Evolutionary conservation across 169 alveolate species (phyloP).

Genomic region (Cyclospora cayetanensis): DNA sequence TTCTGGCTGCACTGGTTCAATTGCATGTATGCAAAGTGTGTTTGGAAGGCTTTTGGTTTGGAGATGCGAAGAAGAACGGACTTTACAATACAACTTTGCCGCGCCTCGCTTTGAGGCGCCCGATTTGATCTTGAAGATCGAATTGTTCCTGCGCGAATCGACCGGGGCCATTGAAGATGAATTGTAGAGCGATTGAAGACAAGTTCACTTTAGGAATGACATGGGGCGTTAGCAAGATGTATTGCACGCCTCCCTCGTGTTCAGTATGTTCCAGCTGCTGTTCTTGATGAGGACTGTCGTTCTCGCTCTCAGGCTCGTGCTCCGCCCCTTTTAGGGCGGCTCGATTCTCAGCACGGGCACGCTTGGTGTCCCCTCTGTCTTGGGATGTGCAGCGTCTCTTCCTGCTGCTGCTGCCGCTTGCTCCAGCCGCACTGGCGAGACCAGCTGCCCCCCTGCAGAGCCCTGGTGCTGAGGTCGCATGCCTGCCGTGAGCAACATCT

Average conservation of each 20-base stretch:
- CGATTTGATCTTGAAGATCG: background rate
- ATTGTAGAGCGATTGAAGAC: constrained; percentile 2
- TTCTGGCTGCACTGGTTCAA: no score
- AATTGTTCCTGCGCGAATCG: background rate
- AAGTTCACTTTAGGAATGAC: background rate
- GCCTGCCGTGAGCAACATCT: constrained; percentile 7
- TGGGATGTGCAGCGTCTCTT: background rate
- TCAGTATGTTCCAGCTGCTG: no score
- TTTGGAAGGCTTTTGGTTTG: no score
- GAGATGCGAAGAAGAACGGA: no score
- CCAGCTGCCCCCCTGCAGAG: background rate
- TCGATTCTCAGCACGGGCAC: no score
- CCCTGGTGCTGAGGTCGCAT: background rate
- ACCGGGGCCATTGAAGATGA: constrained; percentile 32
- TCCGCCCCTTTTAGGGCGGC: no score
- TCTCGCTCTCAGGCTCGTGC: no score
- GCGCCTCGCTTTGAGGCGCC: background rate
- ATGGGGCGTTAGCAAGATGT: constrained; percentile 41
- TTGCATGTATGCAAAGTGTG: no score
- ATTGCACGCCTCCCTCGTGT: constrained; percentile 30
- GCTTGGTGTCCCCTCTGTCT: no score
- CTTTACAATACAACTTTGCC: no score
- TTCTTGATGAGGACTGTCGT: no score
- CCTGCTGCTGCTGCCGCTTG: background rate
- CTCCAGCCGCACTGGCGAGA: background rate